Evolutionary conservation across 345 rosid species (phyloP), one percentile per base, ranked within the genome.

Genomic region (Clausena lansium): DNA sequence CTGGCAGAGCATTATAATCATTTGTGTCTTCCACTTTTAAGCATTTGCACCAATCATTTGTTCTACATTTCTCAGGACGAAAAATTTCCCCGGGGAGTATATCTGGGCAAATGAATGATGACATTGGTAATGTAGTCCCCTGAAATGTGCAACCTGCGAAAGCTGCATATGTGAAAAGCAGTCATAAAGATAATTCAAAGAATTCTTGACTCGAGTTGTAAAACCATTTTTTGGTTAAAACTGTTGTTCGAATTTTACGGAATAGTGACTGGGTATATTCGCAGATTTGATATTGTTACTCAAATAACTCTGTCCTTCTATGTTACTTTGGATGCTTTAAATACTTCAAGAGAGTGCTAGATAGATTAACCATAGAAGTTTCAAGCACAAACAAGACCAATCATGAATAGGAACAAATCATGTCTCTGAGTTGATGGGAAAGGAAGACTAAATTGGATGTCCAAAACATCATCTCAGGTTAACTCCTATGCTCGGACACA

Each of bases 81-180:
- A 84, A 59, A 61, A 79, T 75, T 71, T 71, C 81, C 50, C 76
- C 57, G 1, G 91, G 86, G 41, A 89, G 85, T 57, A 85, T 60
- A 59, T 89, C 93, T 78, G 86, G 87, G 85, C 91, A 88, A 64
- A 88, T 81, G 66, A 92, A 88, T 52, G 91, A 87, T 63, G 94
- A 32, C 76, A 82, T 57, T 27, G 77, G 60, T 33, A 82, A 79
- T 57, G 81, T 70, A 67, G 70, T 79, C 55, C 84, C 85, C 4
- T 75, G 79, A 82, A 81, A 81, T 75, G 82, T 82, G 77, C 81
- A 73, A 38, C 87, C 86, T 70, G 78, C 79, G 76, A 81, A 79
- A 39, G 86, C 88, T 85, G 82, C 80, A 78, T 25, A 32, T 35
- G 52, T 68, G 24, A 67, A 38, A 54, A 81, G 24, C 27, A 39